Evolutionary conservation across 1,284 basidiomycete genomes (phyloP), one percentile per base, ranked within the genome.

Genomic region (Heliocybe sulcata): DNA sequence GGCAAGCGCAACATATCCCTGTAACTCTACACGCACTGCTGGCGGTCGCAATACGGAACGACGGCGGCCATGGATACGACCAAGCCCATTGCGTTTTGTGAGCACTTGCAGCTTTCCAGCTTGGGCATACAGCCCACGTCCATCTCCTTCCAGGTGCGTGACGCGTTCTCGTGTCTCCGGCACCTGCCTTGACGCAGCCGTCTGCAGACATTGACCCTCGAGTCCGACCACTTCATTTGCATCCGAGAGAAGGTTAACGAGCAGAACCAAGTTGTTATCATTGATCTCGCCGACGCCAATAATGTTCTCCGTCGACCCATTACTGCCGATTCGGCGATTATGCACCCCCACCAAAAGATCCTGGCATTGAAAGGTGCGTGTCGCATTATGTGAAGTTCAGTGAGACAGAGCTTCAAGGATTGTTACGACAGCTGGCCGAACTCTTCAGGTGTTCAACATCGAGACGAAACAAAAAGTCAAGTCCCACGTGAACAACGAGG

Each of bases 391-490:
- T 11, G 26, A 38, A 31, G 51, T 26, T 48, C 16, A 19, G 16
- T 3, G n/a, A 10, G n/a, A 25, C 9, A 16, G 23, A 25, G 8
- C 8, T 25, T 31, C 6, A 31, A 31, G 48, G 52, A 38, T 14
- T 45, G 31, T 53, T 14, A 53, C 19, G 53, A 22, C 68, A 94
- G 96, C 97, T 63, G 89, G 83, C 60, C 87, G 93, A 54, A 98
- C 96, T 65, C 82, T 99, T 35, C 97, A 99, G 74, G 87, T 99
- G 60, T 99, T 99, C 80, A 98, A 99, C 73, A 94, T 99, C 61
- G 95, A 92, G 66, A 92, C 87, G 50, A 99, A 98, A 78, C 87
- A 89, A 68, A 99, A 99, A 76, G 91, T 99, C 70, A 98, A 98
- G 69, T 94, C 95, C 23, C 94, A 99, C 69, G 77, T 88, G 57